A percentile compares a stretch with the other conserved stretches of the same genome.
Conservation (phyloP, 140 eudicot genomes). For the Bidens hawaiensis region DNA sequence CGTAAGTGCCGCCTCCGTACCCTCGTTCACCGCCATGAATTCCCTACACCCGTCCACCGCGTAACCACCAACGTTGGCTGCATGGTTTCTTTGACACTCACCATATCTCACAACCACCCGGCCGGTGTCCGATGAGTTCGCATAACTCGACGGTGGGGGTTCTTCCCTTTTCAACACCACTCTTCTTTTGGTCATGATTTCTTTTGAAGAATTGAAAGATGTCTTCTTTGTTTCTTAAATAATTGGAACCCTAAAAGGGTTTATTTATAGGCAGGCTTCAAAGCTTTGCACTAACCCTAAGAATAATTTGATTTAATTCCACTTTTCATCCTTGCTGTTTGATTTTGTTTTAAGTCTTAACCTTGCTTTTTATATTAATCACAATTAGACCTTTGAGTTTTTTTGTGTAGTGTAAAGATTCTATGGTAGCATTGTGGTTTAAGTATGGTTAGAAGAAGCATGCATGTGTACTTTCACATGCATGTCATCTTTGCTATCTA, state of each 20-base stretch:
- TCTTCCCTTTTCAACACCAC: conserved; percentile 31
- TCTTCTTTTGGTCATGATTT: conserved; percentile 35
- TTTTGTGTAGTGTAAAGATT: conserved; percentile 5
- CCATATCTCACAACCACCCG: conserved; percentile 40
- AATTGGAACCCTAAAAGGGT: conserved; percentile 38
- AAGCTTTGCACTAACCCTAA: conserved; percentile 33
- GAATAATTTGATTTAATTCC: conserved; percentile 26
- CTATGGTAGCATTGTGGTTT: conserved; percentile 12
- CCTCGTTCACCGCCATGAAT: conserved; percentile 47
- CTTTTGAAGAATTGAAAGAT: neutral
- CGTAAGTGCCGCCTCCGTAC: conserved; percentile 40
- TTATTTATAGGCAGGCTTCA: conserved; percentile 50
- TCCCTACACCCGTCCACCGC: conserved; percentile 59
- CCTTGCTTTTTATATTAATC: conserved; percentile 28
- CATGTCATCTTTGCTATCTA: conserved; percentile 15
- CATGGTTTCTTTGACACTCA: conserved; percentile 62
- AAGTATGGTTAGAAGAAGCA: conserved; percentile 21
- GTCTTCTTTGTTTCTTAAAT: conserved; percentile 23
- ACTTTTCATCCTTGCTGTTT: conserved; percentile 34
- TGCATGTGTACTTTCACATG: conserved; percentile 35
- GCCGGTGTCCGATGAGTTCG: conserved; percentile 27
- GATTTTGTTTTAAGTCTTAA: neutral
- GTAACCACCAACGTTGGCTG: conserved; percentile 49
- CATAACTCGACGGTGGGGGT: conserved; percentile 15
- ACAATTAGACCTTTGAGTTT: conserved; percentile 19